Base-by-base conservation (phyloP, 352 stramenopile species). In the Phytophthora uliginosa region DNA sequence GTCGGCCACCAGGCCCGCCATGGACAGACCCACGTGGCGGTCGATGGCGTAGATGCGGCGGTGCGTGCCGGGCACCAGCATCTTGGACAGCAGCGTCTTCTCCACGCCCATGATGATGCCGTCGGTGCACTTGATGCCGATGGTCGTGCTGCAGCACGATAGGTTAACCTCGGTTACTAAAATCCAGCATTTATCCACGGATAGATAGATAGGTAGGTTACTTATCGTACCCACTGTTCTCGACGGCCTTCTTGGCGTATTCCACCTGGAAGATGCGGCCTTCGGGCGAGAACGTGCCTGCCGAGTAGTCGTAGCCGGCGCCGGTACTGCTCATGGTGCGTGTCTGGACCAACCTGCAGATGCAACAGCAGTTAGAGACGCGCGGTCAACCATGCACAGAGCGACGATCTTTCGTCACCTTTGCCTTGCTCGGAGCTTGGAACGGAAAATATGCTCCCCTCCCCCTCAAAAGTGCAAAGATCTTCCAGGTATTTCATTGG, bases 191-290 rank as follows among this genome's bases (percentile, higher is more conserved):
- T 18, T 42, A 42, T 42, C 12, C 17, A 5, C 36, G 28, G 28
- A 42, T 18, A 18, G 36, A 42, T 18, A 4, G 12, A 42, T 42
- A 40, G 24, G 40, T 20, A 13, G n/a, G 24, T 42, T 51, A 69
- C 34, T 17, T 24, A 20, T 55, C 17, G 17, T 77, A 96, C 89
- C 91, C 91, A 71, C 94, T 98, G 89, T 99, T 99, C 76, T 99
- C 98, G 54, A 99, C 97, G 20, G 98, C 98, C 76, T 99, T 99
- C 75, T 94, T 96, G 57, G 98, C 98, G 70, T 99, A 99, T 76
- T 99, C 98, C 53, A 99, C 95, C 87, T 99, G 98, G 78, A 99
- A 99, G 73, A 99, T 99, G 54, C 98, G 96, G 42, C 98, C 98
- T 77, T 99, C 98, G 24, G 98, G 97, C 61, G 94, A 99, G 85